phyloP scores from a whole-genome alignment of 164 flowering plant genomes.

The Piper longum region DNA sequence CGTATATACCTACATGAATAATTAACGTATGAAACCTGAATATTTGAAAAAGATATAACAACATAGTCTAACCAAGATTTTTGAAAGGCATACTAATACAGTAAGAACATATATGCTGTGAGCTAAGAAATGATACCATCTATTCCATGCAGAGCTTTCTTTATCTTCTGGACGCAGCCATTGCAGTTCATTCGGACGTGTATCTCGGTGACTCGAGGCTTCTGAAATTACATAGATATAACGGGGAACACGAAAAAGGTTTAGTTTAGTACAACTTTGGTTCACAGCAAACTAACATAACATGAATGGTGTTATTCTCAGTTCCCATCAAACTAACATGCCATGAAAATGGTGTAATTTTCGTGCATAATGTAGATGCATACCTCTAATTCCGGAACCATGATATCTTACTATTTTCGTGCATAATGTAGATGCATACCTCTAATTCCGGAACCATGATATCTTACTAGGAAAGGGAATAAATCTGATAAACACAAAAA shows the following conservation, averaged over 20 bases:
- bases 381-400: slow-evolving; percentile 65
- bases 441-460: slow-evolving; percentile 51
- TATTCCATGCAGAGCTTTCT: slow-evolving; percentile 68
- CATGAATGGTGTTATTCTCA: too few species aligned
- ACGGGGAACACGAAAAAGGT: background rate
- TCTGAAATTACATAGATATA: slow-evolving; percentile 24
- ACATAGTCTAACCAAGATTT: background rate
- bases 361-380: background rate
- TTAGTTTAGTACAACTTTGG: background rate
- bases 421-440: slow-evolving; percentile 28
- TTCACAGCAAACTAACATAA: background rate
- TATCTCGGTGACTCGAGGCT: slow-evolving; percentile 65
- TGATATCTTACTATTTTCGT: slow-evolving; percentile 12
- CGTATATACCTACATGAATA: slow-evolving; percentile 54
- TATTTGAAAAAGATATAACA: too few species aligned
- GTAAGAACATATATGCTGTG: background rate
- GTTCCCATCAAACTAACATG: background rate
- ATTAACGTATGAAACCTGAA: background rate
- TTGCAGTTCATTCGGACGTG: slow-evolving; percentile 89
- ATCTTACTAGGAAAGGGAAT: slow-evolving; percentile 1
- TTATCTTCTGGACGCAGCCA: slow-evolving; percentile 94
- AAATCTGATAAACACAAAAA: slow-evolving; percentile 6
- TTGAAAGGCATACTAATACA: background rate
- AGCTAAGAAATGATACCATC: slow-evolving; percentile 17
- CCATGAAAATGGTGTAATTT: too few species aligned